Conservation (phyloP, 176 grass and related monocot species). For the Cocos nucifera region DNA sequence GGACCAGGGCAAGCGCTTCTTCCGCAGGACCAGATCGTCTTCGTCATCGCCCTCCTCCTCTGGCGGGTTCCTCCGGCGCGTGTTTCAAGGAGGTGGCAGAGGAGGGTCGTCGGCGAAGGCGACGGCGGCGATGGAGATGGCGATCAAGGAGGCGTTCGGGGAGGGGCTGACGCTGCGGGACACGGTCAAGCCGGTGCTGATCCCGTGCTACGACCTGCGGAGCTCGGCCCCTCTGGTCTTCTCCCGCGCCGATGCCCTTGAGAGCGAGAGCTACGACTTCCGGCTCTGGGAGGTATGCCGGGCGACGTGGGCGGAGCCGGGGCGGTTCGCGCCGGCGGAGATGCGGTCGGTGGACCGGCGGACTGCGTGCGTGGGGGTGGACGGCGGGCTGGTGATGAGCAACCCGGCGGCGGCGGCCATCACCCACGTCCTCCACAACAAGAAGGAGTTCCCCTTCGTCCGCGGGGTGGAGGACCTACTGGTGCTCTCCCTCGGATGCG, state of each 20-base stretch:
- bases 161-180: conserved; percentile 1
- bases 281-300: conserved; percentile 85
- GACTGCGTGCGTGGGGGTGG: conserved; percentile 59
- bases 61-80: background rate
- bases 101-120: conserved; percentile 23
- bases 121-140: conserved; percentile 47
- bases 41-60: conserved; percentile 7
- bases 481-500: conserved; percentile 85
- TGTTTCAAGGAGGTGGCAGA: conserved; percentile 3
- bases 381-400: conserved; percentile 77
- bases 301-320: conserved; percentile 71
- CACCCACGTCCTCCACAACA: conserved; percentile 98
- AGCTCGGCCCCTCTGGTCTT: conserved; percentile 3
- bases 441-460: conserved; percentile 94
- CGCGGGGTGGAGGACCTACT: conserved; percentile 95
- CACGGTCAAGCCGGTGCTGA: conserved; percentile 9
- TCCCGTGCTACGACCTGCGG: conserved; percentile 12
- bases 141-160: conserved; percentile 36
- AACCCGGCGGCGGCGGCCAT: conserved; percentile 76
- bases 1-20: conserved; percentile 52
- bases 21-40: conserved; percentile 9
- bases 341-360: conserved; percentile 51
- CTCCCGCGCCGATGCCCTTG: conserved; percentile 2
- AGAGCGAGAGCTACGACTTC: conserved; percentile 80
- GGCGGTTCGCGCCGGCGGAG: conserved; percentile 71